A percentile compares a stretch with the other conserved stretches of the same genome.
phyloP scores from a whole-genome alignment of 768 basidiomycete species.

The Dioszegia crocea region DNA sequence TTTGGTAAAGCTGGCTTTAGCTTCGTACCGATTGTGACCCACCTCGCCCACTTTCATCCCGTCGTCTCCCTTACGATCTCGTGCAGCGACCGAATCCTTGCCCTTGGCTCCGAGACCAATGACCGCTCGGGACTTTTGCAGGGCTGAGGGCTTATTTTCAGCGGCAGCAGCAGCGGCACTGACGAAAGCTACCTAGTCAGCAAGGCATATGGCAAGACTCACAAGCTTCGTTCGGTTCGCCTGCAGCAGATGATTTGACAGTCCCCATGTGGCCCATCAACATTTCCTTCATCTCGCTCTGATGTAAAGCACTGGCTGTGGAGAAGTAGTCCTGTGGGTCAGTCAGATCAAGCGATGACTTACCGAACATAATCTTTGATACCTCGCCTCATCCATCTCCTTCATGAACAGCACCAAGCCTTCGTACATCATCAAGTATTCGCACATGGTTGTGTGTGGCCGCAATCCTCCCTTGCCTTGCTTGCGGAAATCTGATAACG shows the following conservation, averaged over 20 bases:
- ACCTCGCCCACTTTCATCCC: conserved; percentile 73
- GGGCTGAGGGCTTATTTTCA: conserved; percentile 51
- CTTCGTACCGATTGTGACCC: conserved; percentile 15
- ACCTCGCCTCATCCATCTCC: conserved; percentile 88
- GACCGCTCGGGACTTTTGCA: conserved; percentile 76
- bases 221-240: conserved; percentile 69
- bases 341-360: conserved; percentile 42
- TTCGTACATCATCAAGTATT: conserved; percentile 78
- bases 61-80: conserved; percentile 56
- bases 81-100: conserved; percentile 59
- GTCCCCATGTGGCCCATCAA: conserved; percentile 59
- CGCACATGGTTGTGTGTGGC: conserved; percentile 68
- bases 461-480: conserved; percentile 52
- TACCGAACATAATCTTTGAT: conserved; percentile 85
- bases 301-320: conserved; percentile 74
- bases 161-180: conserved; percentile 41
- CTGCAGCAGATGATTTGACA: conserved; percentile 66
- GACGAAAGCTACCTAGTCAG: conserved; percentile 35
- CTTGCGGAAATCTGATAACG: conserved; percentile 46
- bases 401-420: conserved; percentile 88
- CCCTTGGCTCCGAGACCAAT: conserved; percentile 54
- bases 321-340: conserved; percentile 77
- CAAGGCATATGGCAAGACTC: conserved; percentile 24
- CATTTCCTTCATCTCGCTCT: conserved; percentile 70
- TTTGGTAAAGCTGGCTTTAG: conserved; percentile 62